Base-by-base conservation (phyloP, 345 rosid species). In the Eucalyptus polyanthemos region DNA sequence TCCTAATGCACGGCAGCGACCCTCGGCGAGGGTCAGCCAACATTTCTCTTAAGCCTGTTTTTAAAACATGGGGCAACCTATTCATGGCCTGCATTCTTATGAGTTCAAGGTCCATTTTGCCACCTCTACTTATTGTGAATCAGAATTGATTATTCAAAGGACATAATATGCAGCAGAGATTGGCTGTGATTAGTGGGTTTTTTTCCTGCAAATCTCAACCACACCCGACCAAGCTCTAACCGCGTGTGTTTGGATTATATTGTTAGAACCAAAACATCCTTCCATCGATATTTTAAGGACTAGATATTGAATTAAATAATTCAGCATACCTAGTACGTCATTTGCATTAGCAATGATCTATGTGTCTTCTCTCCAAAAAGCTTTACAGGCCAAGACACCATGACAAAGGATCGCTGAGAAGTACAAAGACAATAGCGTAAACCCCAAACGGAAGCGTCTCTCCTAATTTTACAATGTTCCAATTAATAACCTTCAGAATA, bases 31-130 rank as follows among this genome's bases (percentile, higher is more conserved):
- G 58, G 10, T 53, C 24, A 24, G 1, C 13, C 62, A 22, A 24
- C 3, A 22, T 2, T 1, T 1, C 62, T 56, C 62, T 56, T 56
- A 9, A 56, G 62, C 29, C 29, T 56, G 13, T 56, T 56, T 56
- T 56, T 22, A 56, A 22, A 56, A 56, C 13, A 22, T 4, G 29
- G 29, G 29, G 6, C 13, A 56, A 56, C 29, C 29, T 56, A 56
- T 56, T 56, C 3, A 56, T 56, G 62, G 24, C 13, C 1, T 10
- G 1, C 13, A 56, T 3, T 10, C 1, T 24, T 56, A 56, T 56
- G 13, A 56, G 62, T 56, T 56, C 0, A 9, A 1, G 62, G 1
- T 2, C 14, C 6, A 56, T 56, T 56, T 56, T 56, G 6, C 29
- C 62, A 56, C 62, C 62, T 56, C 62, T 56, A 56, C 27, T 56